These are phyloP conservation scores for Staphylotrichum longicolle DNA, from an alignment of 495 filamentous ascomycete genomes.

Conservation along the genomic window DNA sequence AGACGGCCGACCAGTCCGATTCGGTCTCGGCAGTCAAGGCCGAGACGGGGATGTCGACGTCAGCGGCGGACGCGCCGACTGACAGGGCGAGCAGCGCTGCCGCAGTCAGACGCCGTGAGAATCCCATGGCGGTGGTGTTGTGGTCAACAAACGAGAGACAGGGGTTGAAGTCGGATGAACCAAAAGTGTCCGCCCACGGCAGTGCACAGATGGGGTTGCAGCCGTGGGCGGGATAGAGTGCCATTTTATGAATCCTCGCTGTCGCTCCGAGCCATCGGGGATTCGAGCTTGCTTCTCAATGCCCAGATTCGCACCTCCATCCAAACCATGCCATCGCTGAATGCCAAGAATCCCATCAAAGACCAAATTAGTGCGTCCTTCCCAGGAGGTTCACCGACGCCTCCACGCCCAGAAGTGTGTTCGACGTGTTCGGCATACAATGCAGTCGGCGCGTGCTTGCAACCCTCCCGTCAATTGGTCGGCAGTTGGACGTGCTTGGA, in stretches of 20 bases:
- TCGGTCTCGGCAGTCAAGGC: constrained; percentile 7
- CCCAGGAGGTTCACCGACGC: constrained; percentile 13
- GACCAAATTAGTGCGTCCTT: not conserved
- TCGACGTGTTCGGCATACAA: too few species aligned
- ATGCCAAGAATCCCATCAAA: too few species aligned
- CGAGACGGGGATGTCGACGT: constrained; percentile 7
- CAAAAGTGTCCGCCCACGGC: not conserved
- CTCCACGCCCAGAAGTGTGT: not conserved
- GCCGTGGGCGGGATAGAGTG: not conserved
- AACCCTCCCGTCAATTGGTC: not conserved
- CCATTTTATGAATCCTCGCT: not conserved
- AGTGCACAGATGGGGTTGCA: not conserved
- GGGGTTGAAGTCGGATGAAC: not conserved
- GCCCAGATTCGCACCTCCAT: too few species aligned
- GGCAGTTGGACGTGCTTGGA: not conserved
- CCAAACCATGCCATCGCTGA: too few species aligned
- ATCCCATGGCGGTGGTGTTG: not conserved
- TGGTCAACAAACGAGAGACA: not conserved
- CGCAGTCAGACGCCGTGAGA: constrained; percentile 1
- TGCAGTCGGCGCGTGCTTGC: not conserved
- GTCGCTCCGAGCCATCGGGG: too few species aligned
- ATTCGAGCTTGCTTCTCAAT: too few species aligned
- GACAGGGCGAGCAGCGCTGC: constrained; percentile 6
- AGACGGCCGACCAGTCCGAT: constrained; percentile 18
- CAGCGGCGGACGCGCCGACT: not conserved